Conservation (phyloP, 331 rosid genomes). For the Dryas integrifolia region DNA sequence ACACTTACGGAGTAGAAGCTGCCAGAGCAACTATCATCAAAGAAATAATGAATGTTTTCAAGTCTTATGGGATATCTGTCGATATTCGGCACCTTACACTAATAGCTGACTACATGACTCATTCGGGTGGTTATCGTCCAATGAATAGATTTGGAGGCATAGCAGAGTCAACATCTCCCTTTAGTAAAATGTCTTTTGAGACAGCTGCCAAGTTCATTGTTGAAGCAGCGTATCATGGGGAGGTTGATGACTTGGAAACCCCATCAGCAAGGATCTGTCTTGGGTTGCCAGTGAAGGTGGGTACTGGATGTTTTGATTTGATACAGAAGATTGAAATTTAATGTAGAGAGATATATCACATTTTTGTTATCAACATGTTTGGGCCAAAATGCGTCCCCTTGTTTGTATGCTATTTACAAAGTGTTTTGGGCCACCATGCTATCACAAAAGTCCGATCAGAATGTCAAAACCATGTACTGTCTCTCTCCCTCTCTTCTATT, state of each 20-base stretch:
- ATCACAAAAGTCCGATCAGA: no score
- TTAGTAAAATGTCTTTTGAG: slow-evolving; percentile 78
- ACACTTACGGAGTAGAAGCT: slow-evolving; percentile 79
- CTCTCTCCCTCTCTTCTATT: no score
- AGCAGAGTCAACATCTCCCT: slow-evolving; percentile 64
- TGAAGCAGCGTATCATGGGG: slow-evolving; percentile 76
- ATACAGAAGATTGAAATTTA: slow-evolving; percentile 56
- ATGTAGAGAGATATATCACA: not conserved
- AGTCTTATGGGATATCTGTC: slow-evolving; percentile 80
- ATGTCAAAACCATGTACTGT: no score
- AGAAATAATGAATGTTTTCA: slow-evolving; percentile 76
- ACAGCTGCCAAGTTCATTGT: slow-evolving; percentile 84
- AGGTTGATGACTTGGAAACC: slow-evolving; percentile 68
- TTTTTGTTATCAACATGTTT: no score
- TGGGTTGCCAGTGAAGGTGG: slow-evolving; percentile 80
- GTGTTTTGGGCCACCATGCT: no score
- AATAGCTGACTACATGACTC: slow-evolving; percentile 59
- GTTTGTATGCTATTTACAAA: no score
- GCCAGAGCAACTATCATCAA: slow-evolving; percentile 83
- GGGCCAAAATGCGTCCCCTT: no score
- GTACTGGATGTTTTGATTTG: slow-evolving; percentile 79
- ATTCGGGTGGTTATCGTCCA: slow-evolving; percentile 67
- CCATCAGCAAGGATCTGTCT: slow-evolving; percentile 91
- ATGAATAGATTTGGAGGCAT: slow-evolving; percentile 73
- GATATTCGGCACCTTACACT: slow-evolving; percentile 47